Evolutionary conservation across 2,329 filamentous ascomycete species (phyloP), one percentile per base, ranked within the genome.

Genomic region (Colletotrichum tropicale): DNA sequence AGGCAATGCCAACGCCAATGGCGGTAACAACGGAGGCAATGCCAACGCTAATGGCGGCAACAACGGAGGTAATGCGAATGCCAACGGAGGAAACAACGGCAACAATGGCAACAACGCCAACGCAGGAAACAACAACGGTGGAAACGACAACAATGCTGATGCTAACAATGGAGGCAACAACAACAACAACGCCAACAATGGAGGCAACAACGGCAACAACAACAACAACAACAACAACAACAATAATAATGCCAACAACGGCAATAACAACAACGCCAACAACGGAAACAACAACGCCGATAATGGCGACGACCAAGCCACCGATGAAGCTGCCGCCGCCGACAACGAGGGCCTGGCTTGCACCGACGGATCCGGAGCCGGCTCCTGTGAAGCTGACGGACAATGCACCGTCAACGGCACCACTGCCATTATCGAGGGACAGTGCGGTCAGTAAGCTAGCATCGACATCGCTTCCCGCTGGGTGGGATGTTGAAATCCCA

Each of bases 341-440:
- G 68, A 75, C 15, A 66, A 66, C 61, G 72, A 28, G 21, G 61
- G 72, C n/a, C 55, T 75, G 28, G 72, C 72, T 36, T 75, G 72
- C 61, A 71, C 72, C 30, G 68, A 75, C 38, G 72, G 72, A 30
- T 18, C 68, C 4, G 72, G 72, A 12, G 52, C 72, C 38, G 72
- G 72, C 12, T 21, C 72, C 21, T 71, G 72, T 55, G 68, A 66
- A 16, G 68, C 61, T 9, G 28, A 71, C 36, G 72, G 72, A n/a
- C 72, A 75, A 38, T 75, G 72, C 36, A 70, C 62, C 13, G 61
- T 75, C 68, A 71, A 71, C 24, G 68, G 72, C 61, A 24, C 32
- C 15, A 34, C 62, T n/a, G 26, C 38, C 28, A 24, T 71, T 21
- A 43, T 75, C 38, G 72, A 71, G 28, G 72, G 72, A 3, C 68